phyloP scores from a whole-genome alignment of 352 stramenopile genomes.

The Blastocystis sp. region DNA sequence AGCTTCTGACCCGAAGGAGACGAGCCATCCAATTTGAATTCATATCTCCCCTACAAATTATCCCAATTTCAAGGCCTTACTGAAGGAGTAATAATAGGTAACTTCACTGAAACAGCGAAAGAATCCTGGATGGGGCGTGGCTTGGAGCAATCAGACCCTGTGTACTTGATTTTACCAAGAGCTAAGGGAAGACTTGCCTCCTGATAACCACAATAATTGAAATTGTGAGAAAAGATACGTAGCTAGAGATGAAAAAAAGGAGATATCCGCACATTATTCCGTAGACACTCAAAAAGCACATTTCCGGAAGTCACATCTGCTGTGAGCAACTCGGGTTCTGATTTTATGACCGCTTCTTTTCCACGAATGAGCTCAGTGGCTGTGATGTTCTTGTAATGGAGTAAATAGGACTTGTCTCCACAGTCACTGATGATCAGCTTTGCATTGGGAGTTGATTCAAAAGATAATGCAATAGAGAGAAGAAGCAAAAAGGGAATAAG shows the following conservation, averaged over 20 bases:
- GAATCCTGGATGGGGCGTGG: background rate
- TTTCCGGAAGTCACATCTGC: background rate
- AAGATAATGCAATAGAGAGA: background rate
- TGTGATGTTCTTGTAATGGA: background rate
- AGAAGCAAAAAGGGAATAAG: background rate
- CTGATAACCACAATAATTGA: background rate
- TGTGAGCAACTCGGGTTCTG: background rate
- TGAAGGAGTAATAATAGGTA: background rate
- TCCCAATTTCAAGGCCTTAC: background rate
- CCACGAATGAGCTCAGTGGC: background rate
- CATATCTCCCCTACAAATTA: background rate
- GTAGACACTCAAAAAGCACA: background rate
- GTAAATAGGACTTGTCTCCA: background rate
- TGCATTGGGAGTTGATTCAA: background rate
- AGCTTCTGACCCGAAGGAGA: background rate
- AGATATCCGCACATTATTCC: background rate
- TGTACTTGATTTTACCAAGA: slow-evolving; percentile 1
- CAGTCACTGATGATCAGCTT: background rate
- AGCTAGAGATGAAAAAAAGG: background rate
- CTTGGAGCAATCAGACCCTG: background rate
- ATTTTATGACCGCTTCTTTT: background rate
- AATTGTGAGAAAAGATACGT: background rate
- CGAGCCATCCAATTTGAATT: background rate
- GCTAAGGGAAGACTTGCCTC: background rate
- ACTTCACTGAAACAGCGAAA: background rate